Evolutionary conservation across 2,329 filamentous ascomycete genomes (phyloP), one percentile per base, ranked within the genome.

Genomic region (Tolypocladium tundrense): DNA sequence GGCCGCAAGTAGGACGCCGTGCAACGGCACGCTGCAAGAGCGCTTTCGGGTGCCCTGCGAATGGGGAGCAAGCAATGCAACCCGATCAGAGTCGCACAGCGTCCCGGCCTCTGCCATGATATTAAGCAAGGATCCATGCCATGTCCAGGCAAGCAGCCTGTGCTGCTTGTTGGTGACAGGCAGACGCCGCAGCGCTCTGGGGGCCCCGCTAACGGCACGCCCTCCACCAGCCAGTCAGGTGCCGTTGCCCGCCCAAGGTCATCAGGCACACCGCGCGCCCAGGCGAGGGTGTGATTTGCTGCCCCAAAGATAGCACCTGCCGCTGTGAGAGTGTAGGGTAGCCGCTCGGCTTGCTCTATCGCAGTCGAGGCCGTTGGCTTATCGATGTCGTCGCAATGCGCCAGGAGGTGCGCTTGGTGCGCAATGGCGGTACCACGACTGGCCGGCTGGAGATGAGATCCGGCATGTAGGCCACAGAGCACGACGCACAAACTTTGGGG

Each of bases 161-260:
- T 27, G 24, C 24, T 27, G 24, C 3, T 19, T 48, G 43, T 31
- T 48, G 43, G 24, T 31, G 50, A 37, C 50, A 21, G 42, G 8
- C 42, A 45, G 11, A 33, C 31, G 31, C 31, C 7, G 31, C 31
- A 9, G 31, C 21, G 13, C 50, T 3, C 27, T 35, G 40, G 37
- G 10, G 21, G 39, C 31, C 33, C n/a, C 53, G n/a, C 40, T 48
- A 40, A 24, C 53, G 48, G 19, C 56, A 41, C 35, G 21, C 60
- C 63, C 61, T 58, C 60, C 57, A 59, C 27, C 53, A 64, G 58
- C 63, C 64, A 66, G 64, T 66, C 64, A 66, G 64, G 54, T 65
- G 64, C 59, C 58, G 58, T 54, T 51, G 54, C 55, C 55, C 57
- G 54, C 55, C 55, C 41, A 21, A 60, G 63, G 63, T 64, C 63